Percentiles rank a stretch among this genome's conserved stretches.
Conservation (phyloP, 257 asterid genomes). For the Solanum piurae region DNA sequence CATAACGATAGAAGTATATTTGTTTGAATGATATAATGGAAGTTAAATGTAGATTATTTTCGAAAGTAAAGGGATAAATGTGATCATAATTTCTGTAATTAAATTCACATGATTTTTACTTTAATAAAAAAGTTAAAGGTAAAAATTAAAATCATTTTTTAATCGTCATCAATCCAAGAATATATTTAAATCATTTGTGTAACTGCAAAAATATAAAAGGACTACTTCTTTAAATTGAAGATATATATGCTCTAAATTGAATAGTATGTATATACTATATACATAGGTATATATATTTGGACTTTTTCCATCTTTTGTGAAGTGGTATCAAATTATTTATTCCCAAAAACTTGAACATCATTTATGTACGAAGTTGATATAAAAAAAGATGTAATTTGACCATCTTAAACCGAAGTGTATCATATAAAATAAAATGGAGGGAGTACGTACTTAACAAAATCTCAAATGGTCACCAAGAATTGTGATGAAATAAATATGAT, state of each 20-base stretch:
- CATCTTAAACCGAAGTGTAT: not conserved
- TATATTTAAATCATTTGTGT: not conserved
- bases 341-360: not conserved
- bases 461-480: no score
- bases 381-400: not conserved
- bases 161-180: not conserved
- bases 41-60: not conserved
- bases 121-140: not conserved
- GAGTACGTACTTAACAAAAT: not conserved
- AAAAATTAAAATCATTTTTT: not conserved
- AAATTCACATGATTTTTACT: not conserved
- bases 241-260: not conserved
- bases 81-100: not conserved
- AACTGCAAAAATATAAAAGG: not conserved
- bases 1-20: not conserved
- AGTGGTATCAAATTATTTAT: not conserved
- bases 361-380: not conserved
- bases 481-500: no score
- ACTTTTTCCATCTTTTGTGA: not conserved
- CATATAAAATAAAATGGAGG: not conserved
- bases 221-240: not conserved
- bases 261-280: not conserved
- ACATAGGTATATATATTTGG: not conserved
- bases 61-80: not conserved
- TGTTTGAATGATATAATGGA: not conserved